Percentiles rank a stretch among this genome's conserved stretches.
These are phyloP conservation scores for Graphium sp. DNA, from an alignment of 2,329 filamentous ascomycete species.

Conservation along the genomic window DNA sequence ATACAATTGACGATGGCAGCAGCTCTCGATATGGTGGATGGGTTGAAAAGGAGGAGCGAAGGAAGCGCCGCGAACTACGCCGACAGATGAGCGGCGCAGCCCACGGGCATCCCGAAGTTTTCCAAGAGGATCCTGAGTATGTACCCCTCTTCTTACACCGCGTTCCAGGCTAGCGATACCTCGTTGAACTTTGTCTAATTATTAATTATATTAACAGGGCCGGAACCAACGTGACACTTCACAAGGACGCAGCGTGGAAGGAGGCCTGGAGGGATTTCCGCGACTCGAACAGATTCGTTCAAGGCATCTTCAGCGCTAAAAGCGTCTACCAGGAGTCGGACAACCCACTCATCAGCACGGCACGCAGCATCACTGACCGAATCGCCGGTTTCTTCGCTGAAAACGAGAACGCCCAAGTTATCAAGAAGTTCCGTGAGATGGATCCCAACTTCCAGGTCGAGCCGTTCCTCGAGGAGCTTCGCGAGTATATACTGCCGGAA, in stretches of 20 bases:
- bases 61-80: slow-evolving; percentile 57
- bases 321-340: slow-evolving; percentile 89
- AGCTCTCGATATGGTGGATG: slow-evolving; percentile 93
- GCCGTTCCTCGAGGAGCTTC: slow-evolving; percentile 84
- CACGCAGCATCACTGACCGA: slow-evolving; percentile 82
- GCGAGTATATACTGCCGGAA: slow-evolving; percentile 94
- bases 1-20: slow-evolving; percentile 93
- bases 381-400: slow-evolving; percentile 95
- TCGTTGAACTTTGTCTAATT: slow-evolving; percentile 1
- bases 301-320: slow-evolving; percentile 75
- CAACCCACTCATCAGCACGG: slow-evolving; percentile 85
- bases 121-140: slow-evolving; percentile 79
- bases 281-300: slow-evolving; percentile 75
- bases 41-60: slow-evolving; percentile 89
- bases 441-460: slow-evolving; percentile 91
- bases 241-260: slow-evolving; percentile 96
- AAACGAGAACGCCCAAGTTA: slow-evolving; percentile 93
- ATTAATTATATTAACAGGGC: slow-evolving; percentile 37
- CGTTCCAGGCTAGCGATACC: too few species aligned
- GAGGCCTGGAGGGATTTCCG: slow-evolving; percentile 96
- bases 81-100: too few species aligned
- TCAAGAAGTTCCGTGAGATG: slow-evolving; percentile 95
- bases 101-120: slow-evolving; percentile 35
- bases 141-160: too few species aligned
- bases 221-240: slow-evolving; percentile 82